A percentile compares a stretch with the other conserved stretches of the same genome.
These are phyloP conservation scores for Aphanomyces cochlioides DNA, from an alignment of 352 stramenopile species.

Conservation along the genomic window DNA sequence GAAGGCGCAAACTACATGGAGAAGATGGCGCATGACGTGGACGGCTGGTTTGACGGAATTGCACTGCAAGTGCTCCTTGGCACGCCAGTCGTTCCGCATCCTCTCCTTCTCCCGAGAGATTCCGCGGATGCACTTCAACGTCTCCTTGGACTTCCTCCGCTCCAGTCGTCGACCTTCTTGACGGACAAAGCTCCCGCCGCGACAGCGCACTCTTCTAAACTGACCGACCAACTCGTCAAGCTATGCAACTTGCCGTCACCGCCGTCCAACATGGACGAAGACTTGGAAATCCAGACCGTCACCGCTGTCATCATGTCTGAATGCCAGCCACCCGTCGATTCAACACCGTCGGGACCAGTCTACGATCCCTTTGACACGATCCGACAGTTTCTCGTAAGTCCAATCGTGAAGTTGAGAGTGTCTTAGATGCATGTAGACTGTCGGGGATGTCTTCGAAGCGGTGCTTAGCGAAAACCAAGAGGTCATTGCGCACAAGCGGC, in stretches of 20 bases:
- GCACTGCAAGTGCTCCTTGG: background rate
- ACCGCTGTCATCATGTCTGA: slow-evolving; percentile 10
- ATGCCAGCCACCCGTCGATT: background rate
- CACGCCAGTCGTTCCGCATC: background rate
- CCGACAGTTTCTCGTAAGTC: slow-evolving; percentile 6
- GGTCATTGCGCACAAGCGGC: too few species aligned
- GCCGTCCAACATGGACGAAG: background rate
- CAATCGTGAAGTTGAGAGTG: background rate
- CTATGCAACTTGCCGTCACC: background rate
- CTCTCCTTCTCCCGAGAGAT: slow-evolving; percentile 1
- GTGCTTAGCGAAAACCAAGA: background rate
- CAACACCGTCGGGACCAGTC: background rate
- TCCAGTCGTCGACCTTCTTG: slow-evolving; percentile 1
- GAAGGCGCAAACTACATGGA: slow-evolving; percentile 14
- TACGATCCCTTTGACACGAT: slow-evolving; percentile 24
- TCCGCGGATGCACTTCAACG: background rate
- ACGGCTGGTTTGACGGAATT: background rate
- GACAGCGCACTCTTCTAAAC: background rate
- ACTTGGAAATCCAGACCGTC: background rate
- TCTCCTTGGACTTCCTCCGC: background rate
- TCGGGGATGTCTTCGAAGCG: slow-evolving; percentile 9
- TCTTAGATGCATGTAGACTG: background rate
- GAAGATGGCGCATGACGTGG: slow-evolving; percentile 14
- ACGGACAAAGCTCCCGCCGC: background rate
- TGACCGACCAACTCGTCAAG: background rate